Conservation (phyloP, 305 asterid species). For the Solanum hybrid region DNA sequence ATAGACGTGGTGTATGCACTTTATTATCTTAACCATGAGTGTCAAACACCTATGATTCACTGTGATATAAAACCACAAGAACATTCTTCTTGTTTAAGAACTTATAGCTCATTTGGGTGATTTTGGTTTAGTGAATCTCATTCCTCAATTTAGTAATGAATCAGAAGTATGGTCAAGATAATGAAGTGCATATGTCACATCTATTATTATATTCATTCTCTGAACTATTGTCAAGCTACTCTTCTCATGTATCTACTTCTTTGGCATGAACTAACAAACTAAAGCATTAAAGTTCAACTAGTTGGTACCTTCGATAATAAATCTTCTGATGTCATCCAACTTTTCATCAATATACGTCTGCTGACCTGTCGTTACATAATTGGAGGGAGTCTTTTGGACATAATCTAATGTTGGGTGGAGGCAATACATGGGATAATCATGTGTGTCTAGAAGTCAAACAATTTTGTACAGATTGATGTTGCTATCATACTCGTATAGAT, state of each 20-base stretch:
- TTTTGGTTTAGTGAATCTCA: constrained; percentile 21
- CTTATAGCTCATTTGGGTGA: constrained; percentile 19
- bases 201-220: not conserved
- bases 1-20: constrained; percentile 21
- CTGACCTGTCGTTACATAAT: too few species aligned
- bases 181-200: too few species aligned
- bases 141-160: not conserved
- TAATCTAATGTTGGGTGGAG: not conserved
- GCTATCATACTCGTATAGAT: too few species aligned
- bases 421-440: not conserved
- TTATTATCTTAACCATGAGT: constrained; percentile 19
- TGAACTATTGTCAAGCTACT: not conserved
- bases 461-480: too few species aligned
- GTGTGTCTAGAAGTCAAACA: not conserved
- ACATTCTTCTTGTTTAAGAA: constrained; percentile 22
- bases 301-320: not conserved
- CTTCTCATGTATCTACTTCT: not conserved
- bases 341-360: not conserved
- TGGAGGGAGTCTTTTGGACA: not conserved
- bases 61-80: constrained; percentile 26
- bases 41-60: constrained; percentile 19
- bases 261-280: not conserved
- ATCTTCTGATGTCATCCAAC: not conserved
- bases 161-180: not conserved
- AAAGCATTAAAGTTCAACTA: not conserved